These are phyloP conservation scores for Colletotrichum brevisporum DNA, from an alignment of 2,329 filamentous ascomycete species.

Conservation along the genomic window DNA sequence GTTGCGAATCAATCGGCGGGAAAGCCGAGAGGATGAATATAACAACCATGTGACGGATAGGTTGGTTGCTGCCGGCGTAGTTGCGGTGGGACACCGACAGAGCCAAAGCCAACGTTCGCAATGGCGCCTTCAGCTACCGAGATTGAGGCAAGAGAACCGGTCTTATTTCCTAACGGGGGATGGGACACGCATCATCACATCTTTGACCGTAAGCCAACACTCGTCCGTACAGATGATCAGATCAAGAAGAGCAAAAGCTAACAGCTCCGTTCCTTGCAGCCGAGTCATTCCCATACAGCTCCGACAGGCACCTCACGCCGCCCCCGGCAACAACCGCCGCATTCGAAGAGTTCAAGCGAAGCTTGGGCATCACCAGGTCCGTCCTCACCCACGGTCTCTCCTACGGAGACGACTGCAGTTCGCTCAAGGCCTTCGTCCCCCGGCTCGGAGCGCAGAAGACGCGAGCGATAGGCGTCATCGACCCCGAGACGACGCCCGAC, in stretches of 20 bases:
- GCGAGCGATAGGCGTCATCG: slow-evolving; percentile 49
- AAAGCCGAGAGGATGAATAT: not conserved
- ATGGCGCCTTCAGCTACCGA: slow-evolving; percentile 19
- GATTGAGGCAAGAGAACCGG: not conserved
- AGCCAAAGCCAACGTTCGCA: not conserved
- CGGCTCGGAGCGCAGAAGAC: slow-evolving; percentile 46
- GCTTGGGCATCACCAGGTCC: slow-evolving; percentile 49
- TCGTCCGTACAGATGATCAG: not conserved
- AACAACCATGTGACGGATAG: not conserved
- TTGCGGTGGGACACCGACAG: not conserved
- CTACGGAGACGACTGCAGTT: slow-evolving; percentile 53
- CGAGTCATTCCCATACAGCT: slow-evolving; percentile 28
- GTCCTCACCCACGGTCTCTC: slow-evolving; percentile 54
- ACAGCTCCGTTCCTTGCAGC: not conserved
- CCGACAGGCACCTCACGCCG: slow-evolving; percentile 30
- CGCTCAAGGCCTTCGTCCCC: slow-evolving; percentile 49
- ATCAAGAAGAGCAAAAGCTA: not conserved
- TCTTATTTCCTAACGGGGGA: slow-evolving; percentile 47
- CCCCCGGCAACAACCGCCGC: slow-evolving; percentile 27
- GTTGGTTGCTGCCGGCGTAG: not conserved
- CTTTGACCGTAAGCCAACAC: slow-evolving; percentile 47
- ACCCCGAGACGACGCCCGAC: slow-evolving; percentile 45
- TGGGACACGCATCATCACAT: slow-evolving; percentile 53
- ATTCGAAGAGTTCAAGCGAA: slow-evolving; percentile 40
- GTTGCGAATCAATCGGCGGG: not conserved